Conservation (phyloP, 2,329 filamentous ascomycete genomes). For the Neonectria ditissima region DNA sequence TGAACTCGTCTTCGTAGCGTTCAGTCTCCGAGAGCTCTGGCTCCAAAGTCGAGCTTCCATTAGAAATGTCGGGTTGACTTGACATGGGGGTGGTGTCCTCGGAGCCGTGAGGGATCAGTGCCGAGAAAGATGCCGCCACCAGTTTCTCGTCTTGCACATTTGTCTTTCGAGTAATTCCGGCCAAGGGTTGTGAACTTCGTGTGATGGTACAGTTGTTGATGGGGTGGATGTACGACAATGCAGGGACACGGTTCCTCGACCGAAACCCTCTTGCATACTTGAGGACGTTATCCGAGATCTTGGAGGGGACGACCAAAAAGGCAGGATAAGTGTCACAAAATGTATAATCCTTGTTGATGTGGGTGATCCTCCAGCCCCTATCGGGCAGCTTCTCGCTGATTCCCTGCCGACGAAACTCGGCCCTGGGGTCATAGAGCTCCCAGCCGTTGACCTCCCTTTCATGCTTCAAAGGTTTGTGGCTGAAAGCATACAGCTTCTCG, state of each 20-base stretch:
- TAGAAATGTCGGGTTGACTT: slow-evolving; percentile 64
- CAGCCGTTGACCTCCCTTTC: slow-evolving; percentile 85
- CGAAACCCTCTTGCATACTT: slow-evolving; percentile 93
- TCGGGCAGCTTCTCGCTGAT: slow-evolving; percentile 83
- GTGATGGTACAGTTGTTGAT: slow-evolving; percentile 98
- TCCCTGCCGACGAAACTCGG: slow-evolving; percentile 89
- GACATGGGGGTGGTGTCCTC: slow-evolving; percentile 51
- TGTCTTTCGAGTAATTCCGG: slow-evolving; percentile 86
- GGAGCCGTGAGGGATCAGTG: slow-evolving; percentile 49
- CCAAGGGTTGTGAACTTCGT: slow-evolving; percentile 89
- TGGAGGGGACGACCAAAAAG: slow-evolving; percentile 83
- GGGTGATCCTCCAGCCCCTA: slow-evolving; percentile 88
- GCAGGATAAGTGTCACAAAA: slow-evolving; percentile 95
- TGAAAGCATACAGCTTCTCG: slow-evolving; percentile 92
- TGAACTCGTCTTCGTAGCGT: slow-evolving; percentile 75
- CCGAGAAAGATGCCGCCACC: slow-evolving; percentile 87
- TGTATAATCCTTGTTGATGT: slow-evolving; percentile 88
- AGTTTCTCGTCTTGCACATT: slow-evolving; percentile 97
- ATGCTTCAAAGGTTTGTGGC: slow-evolving; percentile 78
- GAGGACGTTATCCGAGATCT: slow-evolving; percentile 95
- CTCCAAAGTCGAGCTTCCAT: slow-evolving; percentile 51
- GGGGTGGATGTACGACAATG: slow-evolving; percentile 92
- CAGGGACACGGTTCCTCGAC: slow-evolving; percentile 88
- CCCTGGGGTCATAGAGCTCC: slow-evolving; percentile 84
- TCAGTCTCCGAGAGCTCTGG: slow-evolving; percentile 72